Evolutionary conservation across 106 monocot genomes (phyloP).

Genomic region (Cymbidium sinense): DNA sequence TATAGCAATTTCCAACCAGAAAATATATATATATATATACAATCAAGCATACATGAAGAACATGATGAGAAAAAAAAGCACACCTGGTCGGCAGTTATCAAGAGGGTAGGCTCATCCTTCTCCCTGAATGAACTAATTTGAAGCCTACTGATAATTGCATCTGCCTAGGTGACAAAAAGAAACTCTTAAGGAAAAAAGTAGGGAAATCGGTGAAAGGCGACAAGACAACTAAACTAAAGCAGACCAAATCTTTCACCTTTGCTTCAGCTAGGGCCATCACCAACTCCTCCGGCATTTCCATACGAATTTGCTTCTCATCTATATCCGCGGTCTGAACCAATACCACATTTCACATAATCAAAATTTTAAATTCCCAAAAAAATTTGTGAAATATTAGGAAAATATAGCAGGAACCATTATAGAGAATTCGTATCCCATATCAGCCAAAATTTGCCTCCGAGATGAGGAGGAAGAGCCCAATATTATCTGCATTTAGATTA

Average conservation of each 20-base stretch:
- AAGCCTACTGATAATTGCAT: conserved; percentile 59
- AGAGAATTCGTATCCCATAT: conserved; percentile 78
- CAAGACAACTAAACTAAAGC: not conserved
- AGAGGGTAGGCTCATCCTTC: conserved; percentile 39
- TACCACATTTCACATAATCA: not conserved
- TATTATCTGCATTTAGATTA: conserved; percentile 36
- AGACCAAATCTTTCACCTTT: conserved; percentile 15
- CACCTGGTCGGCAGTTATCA: conserved; percentile 88
- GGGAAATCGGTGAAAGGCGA: not conserved
- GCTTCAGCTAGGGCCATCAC: conserved; percentile 72
- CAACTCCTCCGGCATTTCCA: conserved; percentile 55
- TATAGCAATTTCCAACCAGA: not conserved
- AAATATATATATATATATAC: too few species aligned
- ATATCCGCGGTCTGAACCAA: conserved; percentile 56
- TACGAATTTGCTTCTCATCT: conserved; percentile 62
- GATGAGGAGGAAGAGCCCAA: conserved; percentile 68
- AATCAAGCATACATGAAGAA: not conserved
- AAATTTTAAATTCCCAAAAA: not conserved
- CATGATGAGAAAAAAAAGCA: not conserved
- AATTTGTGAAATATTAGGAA: not conserved
- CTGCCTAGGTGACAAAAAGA: conserved; percentile 36
- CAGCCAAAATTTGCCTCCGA: conserved; percentile 48
- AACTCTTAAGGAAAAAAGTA: not conserved
- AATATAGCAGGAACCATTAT: conserved; percentile 33
- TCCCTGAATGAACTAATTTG: conserved; percentile 18